These are phyloP conservation scores for Trichophyton equinum DNA, from an alignment of 2,329 filamentous ascomycete species.

Conservation along the genomic window DNA sequence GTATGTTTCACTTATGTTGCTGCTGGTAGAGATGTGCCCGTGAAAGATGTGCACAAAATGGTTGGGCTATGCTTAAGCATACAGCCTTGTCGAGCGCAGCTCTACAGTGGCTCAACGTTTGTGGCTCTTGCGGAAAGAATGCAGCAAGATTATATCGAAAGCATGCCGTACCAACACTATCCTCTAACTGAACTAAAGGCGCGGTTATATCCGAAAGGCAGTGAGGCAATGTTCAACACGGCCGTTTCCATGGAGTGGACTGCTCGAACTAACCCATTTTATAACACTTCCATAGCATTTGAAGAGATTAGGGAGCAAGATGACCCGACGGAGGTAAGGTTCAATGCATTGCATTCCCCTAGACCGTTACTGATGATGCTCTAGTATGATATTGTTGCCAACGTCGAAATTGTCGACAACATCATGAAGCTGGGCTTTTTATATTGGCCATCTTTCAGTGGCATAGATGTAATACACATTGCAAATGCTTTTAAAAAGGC, in stretches of 20 bases:
- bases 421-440: constrained; percentile 7
- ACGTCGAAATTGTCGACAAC: constrained; percentile 7
- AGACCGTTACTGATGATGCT: neutral
- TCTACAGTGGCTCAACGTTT: constrained; percentile 18
- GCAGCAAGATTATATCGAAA: constrained; percentile 37
- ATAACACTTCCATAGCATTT: constrained; percentile 2
- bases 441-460: constrained; percentile 9
- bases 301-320: constrained; percentile 9
- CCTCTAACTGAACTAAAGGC: constrained; percentile 9
- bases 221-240: constrained; percentile 10
- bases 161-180: constrained; percentile 23
- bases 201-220: constrained; percentile 6
- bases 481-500: constrained; percentile 6
- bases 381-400: constrained; percentile 9
- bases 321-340: constrained; percentile 9
- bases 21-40: constrained; percentile 8
- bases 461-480: constrained; percentile 4
- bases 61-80: constrained; percentile 8
- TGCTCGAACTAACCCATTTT: constrained; percentile 5
- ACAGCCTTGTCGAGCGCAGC: constrained; percentile 7
- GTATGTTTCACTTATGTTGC: constrained; percentile 18
- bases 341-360: neutral
- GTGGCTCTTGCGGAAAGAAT: constrained; percentile 31
- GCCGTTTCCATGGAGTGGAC: constrained; percentile 10
- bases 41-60: constrained; percentile 7